These are phyloP conservation scores for Alloteropsis angusta DNA, from an alignment of 202 grass and related monocot species.

Conservation along the genomic window DNA sequence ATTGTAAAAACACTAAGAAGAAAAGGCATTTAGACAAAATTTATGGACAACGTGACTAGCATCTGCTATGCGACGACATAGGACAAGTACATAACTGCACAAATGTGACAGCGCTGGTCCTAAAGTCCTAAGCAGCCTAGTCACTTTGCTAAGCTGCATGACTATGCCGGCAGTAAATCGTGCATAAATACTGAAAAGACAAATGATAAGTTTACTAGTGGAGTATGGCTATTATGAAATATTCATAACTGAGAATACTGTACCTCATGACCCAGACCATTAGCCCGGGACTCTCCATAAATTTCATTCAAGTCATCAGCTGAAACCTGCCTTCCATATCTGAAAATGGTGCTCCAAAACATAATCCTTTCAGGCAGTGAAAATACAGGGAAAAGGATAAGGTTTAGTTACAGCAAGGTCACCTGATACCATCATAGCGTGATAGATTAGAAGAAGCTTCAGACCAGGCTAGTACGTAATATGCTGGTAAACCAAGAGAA, in stretches of 20 bases:
- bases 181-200: background rate
- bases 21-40: background rate
- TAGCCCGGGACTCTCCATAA: conserved; percentile 69
- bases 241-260: background rate
- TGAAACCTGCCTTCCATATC: conserved; percentile 61
- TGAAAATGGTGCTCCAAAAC: conserved; percentile 29
- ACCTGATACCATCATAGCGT: conserved; percentile 98
- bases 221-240: background rate
- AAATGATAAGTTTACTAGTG: background rate
- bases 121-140: background rate
- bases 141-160: background rate
- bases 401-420: conserved; percentile 4
- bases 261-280: conserved; percentile 86
- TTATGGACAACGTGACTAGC: background rate
- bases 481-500: conserved; percentile 86
- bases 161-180: background rate
- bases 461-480: conserved; percentile 85
- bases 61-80: background rate
- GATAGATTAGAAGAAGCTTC: conserved; percentile 97
- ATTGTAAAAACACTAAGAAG: background rate
- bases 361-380: background rate
- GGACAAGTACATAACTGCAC: background rate
- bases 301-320: conserved; percentile 66
- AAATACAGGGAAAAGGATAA: background rate
- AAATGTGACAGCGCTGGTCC: background rate